Conservation (phyloP, 2,329 filamentous ascomycete genomes). For the Xylaria sp. region DNA sequence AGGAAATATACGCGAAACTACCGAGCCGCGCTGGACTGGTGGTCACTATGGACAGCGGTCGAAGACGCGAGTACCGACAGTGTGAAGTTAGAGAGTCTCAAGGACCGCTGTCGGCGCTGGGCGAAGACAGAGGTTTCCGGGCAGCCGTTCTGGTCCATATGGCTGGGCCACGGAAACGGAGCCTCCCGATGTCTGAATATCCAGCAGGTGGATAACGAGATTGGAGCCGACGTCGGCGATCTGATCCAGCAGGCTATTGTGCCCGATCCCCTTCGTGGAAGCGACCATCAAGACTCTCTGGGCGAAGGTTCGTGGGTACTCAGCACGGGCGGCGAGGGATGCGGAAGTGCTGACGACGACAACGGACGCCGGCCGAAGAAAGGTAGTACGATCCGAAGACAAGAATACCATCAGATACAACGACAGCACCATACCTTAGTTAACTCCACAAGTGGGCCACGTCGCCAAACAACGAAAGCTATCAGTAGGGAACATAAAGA, state of each 20-base stretch:
- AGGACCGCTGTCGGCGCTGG: constrained; percentile 40
- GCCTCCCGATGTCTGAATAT: not conserved
- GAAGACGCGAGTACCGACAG: constrained; percentile 21
- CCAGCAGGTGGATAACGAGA: constrained; percentile 11
- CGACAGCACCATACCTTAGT: not conserved
- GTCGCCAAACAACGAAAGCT: not conserved
- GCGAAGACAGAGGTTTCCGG: constrained; percentile 31
- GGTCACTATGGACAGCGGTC: constrained; percentile 41
- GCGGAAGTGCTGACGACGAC: constrained; percentile 1
- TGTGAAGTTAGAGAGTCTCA: constrained; percentile 31
- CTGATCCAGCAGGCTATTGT: not conserved
- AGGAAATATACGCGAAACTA: constrained; percentile 36
- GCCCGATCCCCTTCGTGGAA: not conserved
- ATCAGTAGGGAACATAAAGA: not conserved
- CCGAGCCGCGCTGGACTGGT: constrained; percentile 42
- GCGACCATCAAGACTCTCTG: not conserved
- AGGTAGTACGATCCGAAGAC: not conserved
- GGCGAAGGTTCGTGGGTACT: constrained; percentile 5
- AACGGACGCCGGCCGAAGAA: constrained; percentile 10
- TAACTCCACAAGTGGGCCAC: not conserved
- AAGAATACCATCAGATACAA: not conserved
- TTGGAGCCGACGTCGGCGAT: not conserved
- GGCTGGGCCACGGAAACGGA: constrained; percentile 14
- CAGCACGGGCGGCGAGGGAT: constrained; percentile 6
- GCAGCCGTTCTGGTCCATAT: constrained; percentile 23